These are phyloP conservation scores for Boletus pseudo-olivaceus DNA, from an alignment of 768 basidiomycete species.

Conservation along the genomic window DNA sequence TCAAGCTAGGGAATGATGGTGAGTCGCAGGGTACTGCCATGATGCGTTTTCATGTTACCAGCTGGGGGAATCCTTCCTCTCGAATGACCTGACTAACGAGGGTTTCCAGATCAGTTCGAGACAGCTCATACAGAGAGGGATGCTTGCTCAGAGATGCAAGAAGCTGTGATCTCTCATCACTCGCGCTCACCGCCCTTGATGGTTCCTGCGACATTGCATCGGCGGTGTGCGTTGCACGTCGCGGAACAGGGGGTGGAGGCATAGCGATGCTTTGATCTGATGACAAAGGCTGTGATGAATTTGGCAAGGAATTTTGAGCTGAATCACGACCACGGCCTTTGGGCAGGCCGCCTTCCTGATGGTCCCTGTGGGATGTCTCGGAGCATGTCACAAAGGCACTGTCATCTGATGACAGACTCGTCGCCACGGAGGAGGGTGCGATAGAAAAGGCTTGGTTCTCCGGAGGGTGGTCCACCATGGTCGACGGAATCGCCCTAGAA, in stretches of 20 bases:
- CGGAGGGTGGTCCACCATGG: not conserved
- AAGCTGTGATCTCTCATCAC: slow-evolving; percentile 21
- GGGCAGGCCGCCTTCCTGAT: not conserved
- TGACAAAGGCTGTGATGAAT: slow-evolving; percentile 32
- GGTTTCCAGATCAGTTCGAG: slow-evolving; percentile 49
- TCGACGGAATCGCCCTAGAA: slow-evolving; percentile 1
- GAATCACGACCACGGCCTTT: slow-evolving; percentile 5
- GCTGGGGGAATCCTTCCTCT: slow-evolving; percentile 71
- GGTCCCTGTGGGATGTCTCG: slow-evolving; percentile 16
- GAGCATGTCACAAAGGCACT: slow-evolving; percentile 26
- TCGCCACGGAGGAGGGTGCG: slow-evolving; percentile 5
- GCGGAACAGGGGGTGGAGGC: slow-evolving; percentile 33
- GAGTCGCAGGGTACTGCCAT: slow-evolving; percentile 3
- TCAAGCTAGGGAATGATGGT: slow-evolving; percentile 43
- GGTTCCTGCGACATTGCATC: slow-evolving; percentile 5
- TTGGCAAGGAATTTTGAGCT: slow-evolving; percentile 24
- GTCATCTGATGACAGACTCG: slow-evolving; percentile 27
- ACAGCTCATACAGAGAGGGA: slow-evolving; percentile 51
- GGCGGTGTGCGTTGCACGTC: slow-evolving; percentile 5
- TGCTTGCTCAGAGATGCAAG: slow-evolving; percentile 42
- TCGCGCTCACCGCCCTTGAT: slow-evolving; percentile 4
- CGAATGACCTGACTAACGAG: slow-evolving; percentile 59
- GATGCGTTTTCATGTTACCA: slow-evolving; percentile 46
- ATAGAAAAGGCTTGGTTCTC: not conserved
- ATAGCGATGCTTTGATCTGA: slow-evolving; percentile 23